Percentiles rank a stretch among this genome's conserved stretches.
Conservation (phyloP, 208 protist genomes). For the Phytomonas sp. region DNA sequence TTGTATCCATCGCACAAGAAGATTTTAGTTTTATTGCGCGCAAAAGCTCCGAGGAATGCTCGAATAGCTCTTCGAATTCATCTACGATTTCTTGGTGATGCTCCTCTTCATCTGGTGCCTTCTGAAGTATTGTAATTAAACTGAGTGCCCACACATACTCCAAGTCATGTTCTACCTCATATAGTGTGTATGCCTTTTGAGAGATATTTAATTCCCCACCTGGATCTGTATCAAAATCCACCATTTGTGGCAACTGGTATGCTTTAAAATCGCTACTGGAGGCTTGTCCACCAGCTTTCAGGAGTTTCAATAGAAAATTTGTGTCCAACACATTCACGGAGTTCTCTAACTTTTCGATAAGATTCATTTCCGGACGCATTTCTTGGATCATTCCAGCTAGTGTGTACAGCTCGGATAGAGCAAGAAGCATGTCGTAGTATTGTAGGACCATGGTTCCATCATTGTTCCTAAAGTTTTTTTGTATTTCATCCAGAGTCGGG, state of each 20-base stretch:
- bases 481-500: constrained; percentile 2
- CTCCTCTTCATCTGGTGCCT: constrained; percentile 45
- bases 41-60: constrained; percentile 51
- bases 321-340: constrained; percentile 31
- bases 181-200: constrained; percentile 15
- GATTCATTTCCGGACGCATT: constrained; percentile 22
- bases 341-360: constrained; percentile 19
- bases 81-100: constrained; percentile 61
- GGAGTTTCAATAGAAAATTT: constrained; percentile 25
- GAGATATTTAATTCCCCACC: neutral
- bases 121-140: neutral
- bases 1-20: constrained; percentile 1
- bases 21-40: constrained; percentile 21
- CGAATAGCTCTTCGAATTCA: constrained; percentile 51
- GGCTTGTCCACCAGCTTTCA: constrained; percentile 13
- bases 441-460: constrained; percentile 59
- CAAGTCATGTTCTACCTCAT: constrained; percentile 14
- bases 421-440: constrained; percentile 65
- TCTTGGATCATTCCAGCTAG: constrained; percentile 19
- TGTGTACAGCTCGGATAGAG: constrained; percentile 24
- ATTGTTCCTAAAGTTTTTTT: constrained; percentile 28
- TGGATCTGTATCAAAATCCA: constrained; percentile 1
- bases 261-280: neutral
- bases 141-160: neutral
- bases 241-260: constrained; percentile 12